Percentiles rank a stretch among this genome's conserved stretches.
Evolutionary conservation across 1,139 yeast species (phyloP).

Genomic region (Sugiyamaella pinicola): DNA sequence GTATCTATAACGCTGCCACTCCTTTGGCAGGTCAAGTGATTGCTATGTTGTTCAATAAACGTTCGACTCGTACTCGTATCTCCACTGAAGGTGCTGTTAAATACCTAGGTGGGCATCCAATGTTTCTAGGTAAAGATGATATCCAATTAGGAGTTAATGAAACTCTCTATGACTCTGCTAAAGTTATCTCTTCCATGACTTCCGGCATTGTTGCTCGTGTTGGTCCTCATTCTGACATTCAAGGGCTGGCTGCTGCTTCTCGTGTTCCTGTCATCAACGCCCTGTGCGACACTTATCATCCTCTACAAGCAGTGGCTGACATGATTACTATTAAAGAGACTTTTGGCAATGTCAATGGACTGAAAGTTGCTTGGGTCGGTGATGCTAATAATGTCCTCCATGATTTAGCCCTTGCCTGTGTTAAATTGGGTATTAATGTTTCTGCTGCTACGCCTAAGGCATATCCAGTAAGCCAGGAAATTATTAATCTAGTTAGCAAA

Average conservation of each 20-base stretch:
- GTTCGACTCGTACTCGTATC: conserved; percentile 93
- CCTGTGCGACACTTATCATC: conserved; percentile 89
- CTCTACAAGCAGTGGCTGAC: conserved; percentile 93
- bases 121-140: conserved; percentile 95
- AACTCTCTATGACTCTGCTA: conserved; percentile 81
- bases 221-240: conserved; percentile 77
- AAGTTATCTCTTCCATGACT: conserved; percentile 91
- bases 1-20: conserved; percentile 37
- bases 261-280: conserved; percentile 91
- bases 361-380: conserved; percentile 93
- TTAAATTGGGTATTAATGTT: conserved; percentile 82
- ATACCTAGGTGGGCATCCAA: conserved; percentile 92
- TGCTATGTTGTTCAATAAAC: conserved; percentile 80
- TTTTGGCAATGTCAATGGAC: conserved; percentile 58
- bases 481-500: conserved; percentile 56
- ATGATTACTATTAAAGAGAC: conserved; percentile 80
- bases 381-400: conserved; percentile 95
- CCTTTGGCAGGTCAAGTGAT: conserved; percentile 75
- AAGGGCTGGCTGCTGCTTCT: conserved; percentile 64
- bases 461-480: conserved; percentile 62
- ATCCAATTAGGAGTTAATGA: conserved; percentile 95
- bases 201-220: conserved; percentile 97
- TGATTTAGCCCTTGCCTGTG: conserved; percentile 88
- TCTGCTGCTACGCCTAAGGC: conserved; percentile 80
- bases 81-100: conserved; percentile 94